These are phyloP conservation scores for Diplocarpon rosae DNA, from an alignment of 2,329 filamentous ascomycete species.

Conservation along the genomic window DNA sequence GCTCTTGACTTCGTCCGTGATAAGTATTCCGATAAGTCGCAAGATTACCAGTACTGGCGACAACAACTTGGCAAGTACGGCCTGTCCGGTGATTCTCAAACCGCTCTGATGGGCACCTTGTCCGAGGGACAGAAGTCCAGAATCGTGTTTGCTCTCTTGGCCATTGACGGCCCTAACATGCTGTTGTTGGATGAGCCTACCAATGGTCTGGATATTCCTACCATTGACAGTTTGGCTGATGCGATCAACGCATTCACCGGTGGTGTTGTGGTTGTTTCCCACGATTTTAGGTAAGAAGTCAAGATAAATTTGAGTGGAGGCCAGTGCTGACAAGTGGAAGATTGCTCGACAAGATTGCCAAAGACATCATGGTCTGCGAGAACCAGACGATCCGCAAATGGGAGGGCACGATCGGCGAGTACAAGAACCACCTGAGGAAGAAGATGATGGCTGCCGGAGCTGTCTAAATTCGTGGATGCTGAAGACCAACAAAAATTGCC, in stretches of 20 bases:
- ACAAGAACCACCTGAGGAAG: conserved; percentile 98
- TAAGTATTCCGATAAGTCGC: conserved; percentile 78
- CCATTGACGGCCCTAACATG: conserved; percentile 97
- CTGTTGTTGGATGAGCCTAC: conserved; percentile 95
- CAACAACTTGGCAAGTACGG: conserved; percentile 95
- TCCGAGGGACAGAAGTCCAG: conserved; percentile 96
- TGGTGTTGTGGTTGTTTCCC: conserved; percentile 52
- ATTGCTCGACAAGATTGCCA: conserved; percentile 57
- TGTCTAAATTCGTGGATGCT: conserved; percentile 46
- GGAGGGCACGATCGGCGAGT: conserved; percentile 81
- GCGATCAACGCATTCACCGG: conserved; percentile 91
- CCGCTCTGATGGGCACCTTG: conserved; percentile 91
- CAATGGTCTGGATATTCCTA: conserved; percentile 98
- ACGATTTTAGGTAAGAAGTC: conserved; percentile 83
- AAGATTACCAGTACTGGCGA: conserved; percentile 99
- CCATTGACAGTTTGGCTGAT: conserved; percentile 93
- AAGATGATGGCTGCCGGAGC: conserved; percentile 90
- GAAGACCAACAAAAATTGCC: conserved; percentile 16
- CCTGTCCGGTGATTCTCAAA: conserved; percentile 85
- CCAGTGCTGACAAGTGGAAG: not conserved
- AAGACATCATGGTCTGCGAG: conserved; percentile 98
- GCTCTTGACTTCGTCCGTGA: conserved; percentile 95
- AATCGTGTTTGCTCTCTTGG: conserved; percentile 93
- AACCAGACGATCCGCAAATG: conserved; percentile 87
- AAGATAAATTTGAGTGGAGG: too few relatives aligned